Percentiles rank a stretch among this genome's conserved stretches.
phyloP scores from a whole-genome alignment of 139 green algal species.

The Chlamydomonas schloesseri region DNA sequence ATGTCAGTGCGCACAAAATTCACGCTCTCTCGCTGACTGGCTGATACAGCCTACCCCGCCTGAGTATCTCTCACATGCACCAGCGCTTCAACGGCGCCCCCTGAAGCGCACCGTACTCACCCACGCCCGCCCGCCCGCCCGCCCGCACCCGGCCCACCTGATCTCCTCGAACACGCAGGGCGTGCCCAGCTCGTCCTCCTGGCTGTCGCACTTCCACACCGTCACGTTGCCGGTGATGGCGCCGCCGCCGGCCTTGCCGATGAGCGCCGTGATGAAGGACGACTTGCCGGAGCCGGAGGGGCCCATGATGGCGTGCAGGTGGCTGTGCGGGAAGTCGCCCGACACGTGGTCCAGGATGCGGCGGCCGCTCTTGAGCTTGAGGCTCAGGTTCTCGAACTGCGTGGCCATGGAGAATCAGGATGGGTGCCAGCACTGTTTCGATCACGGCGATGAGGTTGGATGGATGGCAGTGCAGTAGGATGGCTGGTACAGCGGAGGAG shows the following conservation, averaged over 20 bases:
- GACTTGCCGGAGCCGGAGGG: constrained; percentile 69
- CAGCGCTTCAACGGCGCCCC: too few species aligned
- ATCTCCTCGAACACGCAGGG: constrained; percentile 11
- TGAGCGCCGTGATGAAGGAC: constrained; percentile 64
- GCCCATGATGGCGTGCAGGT: constrained; percentile 72
- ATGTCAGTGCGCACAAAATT: too few species aligned
- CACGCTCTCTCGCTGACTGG: too few species aligned
- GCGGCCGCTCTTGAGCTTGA: constrained; percentile 54
- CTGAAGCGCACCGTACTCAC: too few species aligned
- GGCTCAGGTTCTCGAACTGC: constrained; percentile 45
- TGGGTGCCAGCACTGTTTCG: neutral
- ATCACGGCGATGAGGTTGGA: too few species aligned
- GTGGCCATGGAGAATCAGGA: neutral
- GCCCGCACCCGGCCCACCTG: constrained; percentile 17
- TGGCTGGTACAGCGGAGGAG: too few species aligned
- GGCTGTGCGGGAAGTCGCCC: constrained; percentile 35
- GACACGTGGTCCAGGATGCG: constrained; percentile 57
- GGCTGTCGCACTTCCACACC: neutral
- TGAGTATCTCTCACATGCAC: too few species aligned
- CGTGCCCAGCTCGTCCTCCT: constrained; percentile 1
- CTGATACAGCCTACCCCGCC: too few species aligned
- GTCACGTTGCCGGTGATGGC: constrained; percentile 43
- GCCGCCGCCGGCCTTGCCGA: constrained; percentile 58
- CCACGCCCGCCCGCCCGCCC: too few species aligned
- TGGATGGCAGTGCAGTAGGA: too few species aligned